Evolutionary conservation across 768 basidiomycete genomes (phyloP).

Genomic region (Clavaria fumosa): DNA sequence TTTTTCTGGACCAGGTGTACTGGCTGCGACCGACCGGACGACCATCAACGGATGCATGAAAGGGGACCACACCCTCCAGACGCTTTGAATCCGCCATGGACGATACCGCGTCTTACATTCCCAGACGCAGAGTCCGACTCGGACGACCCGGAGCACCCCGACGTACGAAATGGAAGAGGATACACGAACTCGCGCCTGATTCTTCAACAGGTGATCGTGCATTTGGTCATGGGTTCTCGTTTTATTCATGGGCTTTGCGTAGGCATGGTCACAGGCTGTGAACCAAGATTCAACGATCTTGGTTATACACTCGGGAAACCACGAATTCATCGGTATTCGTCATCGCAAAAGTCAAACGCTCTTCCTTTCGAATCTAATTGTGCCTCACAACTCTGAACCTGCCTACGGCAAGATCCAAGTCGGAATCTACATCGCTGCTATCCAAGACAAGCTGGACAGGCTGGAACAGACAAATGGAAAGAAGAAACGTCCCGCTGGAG

Average conservation of each 20-base stretch:
- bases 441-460: slow-evolving; percentile 1
- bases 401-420: slow-evolving; percentile 4
- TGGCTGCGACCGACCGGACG: background rate
- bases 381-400: slow-evolving; percentile 1
- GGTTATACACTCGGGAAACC: slow-evolving; percentile 7
- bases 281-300: slow-evolving; percentile 5
- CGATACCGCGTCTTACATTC: background rate
- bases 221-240: background rate
- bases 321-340: slow-evolving; percentile 9
- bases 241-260: background rate
- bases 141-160: background rate
- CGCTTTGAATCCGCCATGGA: background rate
- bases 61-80: background rate
- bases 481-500: slow-evolving; percentile 10
- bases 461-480: slow-evolving; percentile 1
- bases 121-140: background rate
- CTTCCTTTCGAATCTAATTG: slow-evolving; percentile 7
- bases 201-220: slow-evolving; percentile 4
- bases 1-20: background rate
- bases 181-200: background rate
- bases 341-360: slow-evolving; percentile 9
- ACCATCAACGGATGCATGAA: background rate
- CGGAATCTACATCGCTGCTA: slow-evolving; percentile 3
- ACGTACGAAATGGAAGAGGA: background rate
- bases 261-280: slow-evolving; percentile 6